These are phyloP conservation scores for Eucalyptus viminalis DNA, from an alignment of 345 rosid species.

Conservation along the genomic window DNA sequence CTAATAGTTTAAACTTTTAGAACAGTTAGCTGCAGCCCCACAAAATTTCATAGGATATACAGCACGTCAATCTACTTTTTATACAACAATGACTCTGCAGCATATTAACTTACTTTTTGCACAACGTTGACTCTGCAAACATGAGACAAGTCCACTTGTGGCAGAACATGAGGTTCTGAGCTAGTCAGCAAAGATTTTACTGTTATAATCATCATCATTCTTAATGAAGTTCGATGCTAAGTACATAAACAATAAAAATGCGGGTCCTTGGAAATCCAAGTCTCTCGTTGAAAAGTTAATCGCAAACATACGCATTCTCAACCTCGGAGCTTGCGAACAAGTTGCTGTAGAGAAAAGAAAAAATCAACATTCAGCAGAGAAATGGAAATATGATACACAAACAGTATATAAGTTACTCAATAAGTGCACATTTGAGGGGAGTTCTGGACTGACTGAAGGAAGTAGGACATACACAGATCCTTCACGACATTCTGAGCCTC, in stretches of 20 bases:
- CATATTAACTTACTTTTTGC: too few relatives aligned
- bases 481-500: not conserved
- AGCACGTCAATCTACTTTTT: too few relatives aligned
- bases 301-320: not conserved
- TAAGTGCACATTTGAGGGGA: not conserved
- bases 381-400: too few relatives aligned
- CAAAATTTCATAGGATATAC: too few relatives aligned
- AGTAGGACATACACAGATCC: not conserved
- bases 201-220: too few relatives aligned
- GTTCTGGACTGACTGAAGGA: not conserved
- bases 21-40: rapidly evolving
- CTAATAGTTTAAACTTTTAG: too few relatives aligned
- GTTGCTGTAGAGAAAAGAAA: not conserved
- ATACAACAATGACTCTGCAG: too few relatives aligned
- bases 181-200: too few relatives aligned
- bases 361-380: not conserved
- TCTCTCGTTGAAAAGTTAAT: not conserved
- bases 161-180: too few relatives aligned
- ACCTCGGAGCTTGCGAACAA: not conserved
- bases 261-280: not conserved
- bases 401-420: not conserved
- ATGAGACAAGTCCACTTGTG: too few relatives aligned
- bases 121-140: too few relatives aligned
- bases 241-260: not conserved
- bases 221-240: too few relatives aligned